Evolutionary conservation across 208 protist genomes (phyloP).

Genomic region (Crithidia expoeki): DNA sequence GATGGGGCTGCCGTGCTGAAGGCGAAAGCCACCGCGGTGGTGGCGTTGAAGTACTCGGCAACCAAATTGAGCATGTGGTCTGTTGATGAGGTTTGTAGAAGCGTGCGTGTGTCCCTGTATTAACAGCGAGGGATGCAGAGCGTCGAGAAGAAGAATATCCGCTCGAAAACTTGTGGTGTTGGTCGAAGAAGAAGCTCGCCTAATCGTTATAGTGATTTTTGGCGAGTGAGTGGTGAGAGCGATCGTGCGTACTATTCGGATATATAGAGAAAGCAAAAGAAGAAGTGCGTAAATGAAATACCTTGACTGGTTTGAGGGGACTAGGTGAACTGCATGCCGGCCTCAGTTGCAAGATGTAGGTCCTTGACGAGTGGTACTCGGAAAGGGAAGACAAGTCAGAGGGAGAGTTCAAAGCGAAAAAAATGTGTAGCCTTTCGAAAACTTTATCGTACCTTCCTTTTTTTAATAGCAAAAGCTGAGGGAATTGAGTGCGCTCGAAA

Average conservation of each 20-base stretch:
- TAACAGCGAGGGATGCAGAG: background rate
- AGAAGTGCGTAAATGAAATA: background rate
- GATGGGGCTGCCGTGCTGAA: conserved; percentile 11
- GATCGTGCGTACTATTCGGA: conserved; percentile 15
- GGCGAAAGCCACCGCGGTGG: conserved; percentile 13
- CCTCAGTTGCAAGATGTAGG: background rate
- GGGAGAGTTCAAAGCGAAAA: background rate
- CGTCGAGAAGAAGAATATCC: background rate
- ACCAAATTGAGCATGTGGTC: conserved; percentile 4
- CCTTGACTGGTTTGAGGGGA: background rate
- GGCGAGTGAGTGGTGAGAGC: background rate
- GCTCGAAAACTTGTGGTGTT: too few relatives aligned
- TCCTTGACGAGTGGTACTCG: background rate
- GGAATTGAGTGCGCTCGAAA: too few relatives aligned
- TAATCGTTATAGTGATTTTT: background rate
- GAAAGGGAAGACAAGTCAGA: background rate
- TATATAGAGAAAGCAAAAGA: background rate
- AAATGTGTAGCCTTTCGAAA: too few relatives aligned
- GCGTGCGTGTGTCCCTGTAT: background rate
- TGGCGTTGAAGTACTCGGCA: background rate
- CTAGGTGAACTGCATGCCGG: background rate
- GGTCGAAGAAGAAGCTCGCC: background rate
- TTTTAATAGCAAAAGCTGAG: too few relatives aligned
- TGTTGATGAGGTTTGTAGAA: background rate
- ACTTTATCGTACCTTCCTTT: too few relatives aligned